Percentiles rank a stretch among this genome's conserved stretches.
Conservation (phyloP, 495 filamentous ascomycete genomes). For the Penicillium egyptiacum region DNA sequence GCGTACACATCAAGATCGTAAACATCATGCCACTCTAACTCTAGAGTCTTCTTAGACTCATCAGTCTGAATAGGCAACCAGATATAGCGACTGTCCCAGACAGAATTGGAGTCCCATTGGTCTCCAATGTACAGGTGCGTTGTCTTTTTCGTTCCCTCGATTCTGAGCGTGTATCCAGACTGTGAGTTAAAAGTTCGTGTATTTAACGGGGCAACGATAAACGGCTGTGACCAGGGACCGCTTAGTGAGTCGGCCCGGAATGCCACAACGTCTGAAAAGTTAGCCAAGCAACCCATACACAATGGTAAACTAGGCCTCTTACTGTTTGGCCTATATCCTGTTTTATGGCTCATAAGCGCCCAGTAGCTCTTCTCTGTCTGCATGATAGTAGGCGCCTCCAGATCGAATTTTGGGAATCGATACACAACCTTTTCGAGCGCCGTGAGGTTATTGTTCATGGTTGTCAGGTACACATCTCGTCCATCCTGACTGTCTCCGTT, state of each 20-base stretch:
- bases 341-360: constrained; percentile 33
- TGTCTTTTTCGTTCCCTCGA: constrained; percentile 46
- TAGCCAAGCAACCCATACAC: background rate
- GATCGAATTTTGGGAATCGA: constrained; percentile 30
- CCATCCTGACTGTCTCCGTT: constrained; percentile 27
- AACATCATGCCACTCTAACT: constrained; percentile 28
- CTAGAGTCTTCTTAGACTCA: constrained; percentile 22
- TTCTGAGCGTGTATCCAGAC: constrained; percentile 48
- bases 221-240: constrained; percentile 55
- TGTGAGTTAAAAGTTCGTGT: constrained; percentile 54
- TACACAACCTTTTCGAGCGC: constrained; percentile 23
- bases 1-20: constrained; percentile 31
- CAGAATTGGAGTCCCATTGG: constrained; percentile 53
- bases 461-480: constrained; percentile 26
- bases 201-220: constrained; percentile 46
- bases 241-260: constrained; percentile 36
- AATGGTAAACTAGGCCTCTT: background rate
- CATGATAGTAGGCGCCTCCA: constrained; percentile 30
- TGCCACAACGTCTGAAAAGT: constrained; percentile 24
- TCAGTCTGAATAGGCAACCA: constrained; percentile 51
- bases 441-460: constrained; percentile 21
- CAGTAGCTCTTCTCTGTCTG: constrained; percentile 30
- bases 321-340: constrained; percentile 32
- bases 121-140: constrained; percentile 54
- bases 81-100: constrained; percentile 54